These are phyloP conservation scores for Cucumis cinereus DNA, from an alignment of 306 rosid genomes.

Conservation along the genomic window DNA sequence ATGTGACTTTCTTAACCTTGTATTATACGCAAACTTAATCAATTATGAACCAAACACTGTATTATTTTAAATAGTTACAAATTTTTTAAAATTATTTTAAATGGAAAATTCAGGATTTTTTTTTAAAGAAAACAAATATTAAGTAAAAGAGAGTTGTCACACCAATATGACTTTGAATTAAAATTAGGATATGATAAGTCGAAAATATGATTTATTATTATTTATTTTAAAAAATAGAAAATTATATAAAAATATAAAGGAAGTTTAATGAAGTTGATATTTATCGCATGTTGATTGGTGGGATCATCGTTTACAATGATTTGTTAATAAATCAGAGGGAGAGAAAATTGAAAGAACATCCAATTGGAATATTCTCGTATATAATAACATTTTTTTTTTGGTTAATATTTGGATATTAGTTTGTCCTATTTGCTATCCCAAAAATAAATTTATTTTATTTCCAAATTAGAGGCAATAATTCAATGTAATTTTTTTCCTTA, in stretches of 20 bases:
- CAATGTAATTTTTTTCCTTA: no score
- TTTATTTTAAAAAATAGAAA: neutral
- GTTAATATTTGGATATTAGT: neutral
- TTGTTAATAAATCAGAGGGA: neutral
- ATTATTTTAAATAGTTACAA: no score
- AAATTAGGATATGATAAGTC: neutral
- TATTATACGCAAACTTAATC: no score
- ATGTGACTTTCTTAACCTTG: no score
- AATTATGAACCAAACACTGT: no score
- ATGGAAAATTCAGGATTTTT: no score
- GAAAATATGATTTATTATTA: neutral
- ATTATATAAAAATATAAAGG: neutral
- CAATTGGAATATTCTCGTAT: neutral
- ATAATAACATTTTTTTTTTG: neutral
- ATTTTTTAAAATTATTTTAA: no score
- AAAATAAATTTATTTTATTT: neutral
- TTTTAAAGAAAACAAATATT: no score
- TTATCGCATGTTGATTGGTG: neutral
- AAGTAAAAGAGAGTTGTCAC: neutral
- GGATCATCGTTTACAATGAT: conserved; percentile 1
- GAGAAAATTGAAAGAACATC: neutral
- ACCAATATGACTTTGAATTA: neutral
- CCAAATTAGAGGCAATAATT: neutral
- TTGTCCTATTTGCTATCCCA: neutral
- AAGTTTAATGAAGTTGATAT: neutral